phyloP scores from a whole-genome alignment of 345 rosid species.

The Gossypium mustelinum region DNA sequence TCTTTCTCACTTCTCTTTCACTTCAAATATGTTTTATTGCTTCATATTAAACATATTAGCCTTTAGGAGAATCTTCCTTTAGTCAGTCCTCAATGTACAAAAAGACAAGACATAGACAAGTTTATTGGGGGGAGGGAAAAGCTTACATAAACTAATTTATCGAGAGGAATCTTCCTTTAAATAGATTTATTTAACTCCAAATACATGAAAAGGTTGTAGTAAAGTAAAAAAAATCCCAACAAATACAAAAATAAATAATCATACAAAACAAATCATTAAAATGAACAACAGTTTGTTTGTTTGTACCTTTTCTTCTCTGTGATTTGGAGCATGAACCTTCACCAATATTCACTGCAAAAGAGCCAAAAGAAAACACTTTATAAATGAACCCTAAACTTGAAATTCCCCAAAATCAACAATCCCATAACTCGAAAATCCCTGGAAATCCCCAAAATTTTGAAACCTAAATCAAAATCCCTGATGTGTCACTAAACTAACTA shows the following conservation, averaged over 20 bases:
- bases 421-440: too few relatives aligned
- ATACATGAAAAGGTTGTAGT: background rate
- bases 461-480: too few relatives aligned
- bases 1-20: too few relatives aligned
- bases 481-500: too few relatives aligned
- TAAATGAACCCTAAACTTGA: background rate
- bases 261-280: conserved; percentile 6
- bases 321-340: conserved; percentile 15
- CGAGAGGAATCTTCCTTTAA: background rate
- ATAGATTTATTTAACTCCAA: conserved; percentile 17
- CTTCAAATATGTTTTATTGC: too few relatives aligned
- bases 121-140: conserved; percentile 20
- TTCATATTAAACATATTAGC: background rate
- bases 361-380: background rate
- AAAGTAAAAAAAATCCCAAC: conserved; percentile 27
- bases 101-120: conserved; percentile 37
- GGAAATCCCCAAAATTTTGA: too few relatives aligned
- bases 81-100: conserved; percentile 28
- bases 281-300: background rate
- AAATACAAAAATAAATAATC: conserved; percentile 4
- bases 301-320: conserved; percentile 2
- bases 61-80: conserved; percentile 15
- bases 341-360: conserved; percentile 15
- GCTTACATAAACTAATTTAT: conserved; percentile 28
- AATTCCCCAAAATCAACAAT: too few relatives aligned